Percentiles rank a stretch among this genome's conserved stretches.
phyloP scores from a whole-genome alignment of 75 land plant genomes.

The Gnetum montanum region DNA sequence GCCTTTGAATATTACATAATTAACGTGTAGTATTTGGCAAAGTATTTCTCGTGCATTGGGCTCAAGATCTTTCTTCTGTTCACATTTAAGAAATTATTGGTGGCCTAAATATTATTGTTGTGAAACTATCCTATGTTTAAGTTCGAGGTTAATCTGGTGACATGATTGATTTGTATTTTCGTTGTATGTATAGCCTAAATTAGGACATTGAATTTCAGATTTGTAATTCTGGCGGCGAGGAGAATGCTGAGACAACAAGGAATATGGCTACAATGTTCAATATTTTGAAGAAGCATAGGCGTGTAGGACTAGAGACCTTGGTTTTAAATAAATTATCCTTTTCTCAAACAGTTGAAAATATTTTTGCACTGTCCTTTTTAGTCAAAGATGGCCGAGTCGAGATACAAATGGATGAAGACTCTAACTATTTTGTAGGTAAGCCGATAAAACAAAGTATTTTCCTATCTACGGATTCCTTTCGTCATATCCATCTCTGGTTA shows the following conservation, averaged over 20 bases:
- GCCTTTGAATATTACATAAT: too few species aligned
- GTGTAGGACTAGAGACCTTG: constrained; percentile 48
- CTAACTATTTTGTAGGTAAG: constrained; percentile 63
- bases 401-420: constrained; percentile 41
- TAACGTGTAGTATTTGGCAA: too few species aligned
- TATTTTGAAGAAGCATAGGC: constrained; percentile 34
- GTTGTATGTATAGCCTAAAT: not conserved
- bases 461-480: not conserved
- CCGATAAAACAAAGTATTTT: too few species aligned
- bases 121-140: too few species aligned
- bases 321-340: constrained; percentile 69
- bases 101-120: too few species aligned
- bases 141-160: too few species aligned
- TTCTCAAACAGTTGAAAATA: constrained; percentile 89
- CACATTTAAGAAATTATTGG: too few species aligned
- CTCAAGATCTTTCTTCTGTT: too few species aligned
- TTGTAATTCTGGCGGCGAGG: constrained; percentile 15
- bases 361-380: constrained; percentile 83
- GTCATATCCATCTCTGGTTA: not conserved
- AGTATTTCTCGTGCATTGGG: too few species aligned
- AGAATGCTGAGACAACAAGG: constrained; percentile 60
- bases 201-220: not conserved
- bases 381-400: constrained; percentile 86
- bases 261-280: constrained; percentile 75
- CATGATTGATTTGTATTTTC: too few species aligned